Evolutionary conservation across 192 early-diverging fungal species (phyloP).

Genomic region (Kickxella alabastrina): DNA sequence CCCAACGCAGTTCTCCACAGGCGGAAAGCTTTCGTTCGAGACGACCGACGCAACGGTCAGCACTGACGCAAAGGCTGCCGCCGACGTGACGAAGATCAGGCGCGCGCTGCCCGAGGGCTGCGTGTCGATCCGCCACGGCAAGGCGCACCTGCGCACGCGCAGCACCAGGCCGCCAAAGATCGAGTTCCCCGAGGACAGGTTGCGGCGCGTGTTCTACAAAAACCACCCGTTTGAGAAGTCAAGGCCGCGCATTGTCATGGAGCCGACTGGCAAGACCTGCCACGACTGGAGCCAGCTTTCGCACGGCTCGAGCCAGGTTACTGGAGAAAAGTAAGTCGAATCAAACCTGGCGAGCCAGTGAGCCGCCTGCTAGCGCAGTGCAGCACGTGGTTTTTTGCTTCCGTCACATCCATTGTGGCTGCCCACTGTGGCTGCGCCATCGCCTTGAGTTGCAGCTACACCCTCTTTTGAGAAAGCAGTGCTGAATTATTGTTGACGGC

Average conservation of each 20-base stretch:
- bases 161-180: constrained; percentile 66
- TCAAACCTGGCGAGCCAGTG: background rate
- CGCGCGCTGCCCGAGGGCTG: constrained; percentile 35
- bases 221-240: constrained; percentile 90
- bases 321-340: constrained; percentile 77
- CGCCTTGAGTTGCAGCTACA: too few species aligned
- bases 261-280: constrained; percentile 53
- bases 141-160: constrained; percentile 58
- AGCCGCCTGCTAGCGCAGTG: background rate
- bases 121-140: constrained; percentile 42
- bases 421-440: too few species aligned
- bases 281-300: constrained; percentile 57
- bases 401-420: too few species aligned
- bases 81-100: constrained; percentile 2
- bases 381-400: too few species aligned
- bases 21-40: constrained; percentile 38
- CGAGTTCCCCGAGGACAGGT: constrained; percentile 82
- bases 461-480: too few species aligned
- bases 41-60: background rate
- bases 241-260: constrained; percentile 67
- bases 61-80: background rate
- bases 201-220: constrained; percentile 82
- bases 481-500: too few species aligned
- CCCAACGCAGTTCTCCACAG: constrained; percentile 43
- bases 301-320: constrained; percentile 53